Evolutionary conservation across 345 rosid species (phyloP).

Genomic region (Gossypium arboreum): DNA sequence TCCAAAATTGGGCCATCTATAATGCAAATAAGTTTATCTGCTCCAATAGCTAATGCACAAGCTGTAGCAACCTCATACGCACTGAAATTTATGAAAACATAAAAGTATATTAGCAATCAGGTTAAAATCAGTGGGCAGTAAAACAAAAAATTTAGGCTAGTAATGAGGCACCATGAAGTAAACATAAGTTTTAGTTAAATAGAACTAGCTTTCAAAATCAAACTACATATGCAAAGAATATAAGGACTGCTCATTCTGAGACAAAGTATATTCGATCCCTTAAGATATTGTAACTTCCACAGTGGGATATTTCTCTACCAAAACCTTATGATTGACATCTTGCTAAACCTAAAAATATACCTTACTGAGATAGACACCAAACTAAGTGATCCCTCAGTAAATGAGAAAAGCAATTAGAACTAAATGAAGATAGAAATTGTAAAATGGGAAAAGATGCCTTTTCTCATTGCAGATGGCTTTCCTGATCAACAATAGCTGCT

Average conservation of each 20-base stretch:
- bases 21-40: conserved; percentile 89
- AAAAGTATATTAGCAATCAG: conserved; percentile 9
- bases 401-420: not conserved
- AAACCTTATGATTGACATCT: not conserved
- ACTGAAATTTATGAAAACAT: conserved; percentile 42
- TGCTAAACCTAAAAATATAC: not conserved
- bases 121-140: not conserved
- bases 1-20: conserved; percentile 86
- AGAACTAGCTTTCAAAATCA: conserved; percentile 7
- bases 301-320: not conserved
- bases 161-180: not conserved
- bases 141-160: not conserved
- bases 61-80: conserved; percentile 98
- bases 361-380: not conserved
- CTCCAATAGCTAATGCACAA: conserved; percentile 92
- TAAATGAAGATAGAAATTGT: not conserved
- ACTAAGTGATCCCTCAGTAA: not conserved
- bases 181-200: not conserved
- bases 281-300: not conserved
- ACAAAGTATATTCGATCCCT: not conserved
- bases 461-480: not conserved
- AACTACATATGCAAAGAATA: not conserved
- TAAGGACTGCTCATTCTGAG: not conserved
- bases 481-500: not conserved
- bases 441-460: not conserved